Evolutionary conservation across 441 rosid species (phyloP), one percentile per base, ranked within the genome.

Genomic region (Pelargonium fulgidum): DNA sequence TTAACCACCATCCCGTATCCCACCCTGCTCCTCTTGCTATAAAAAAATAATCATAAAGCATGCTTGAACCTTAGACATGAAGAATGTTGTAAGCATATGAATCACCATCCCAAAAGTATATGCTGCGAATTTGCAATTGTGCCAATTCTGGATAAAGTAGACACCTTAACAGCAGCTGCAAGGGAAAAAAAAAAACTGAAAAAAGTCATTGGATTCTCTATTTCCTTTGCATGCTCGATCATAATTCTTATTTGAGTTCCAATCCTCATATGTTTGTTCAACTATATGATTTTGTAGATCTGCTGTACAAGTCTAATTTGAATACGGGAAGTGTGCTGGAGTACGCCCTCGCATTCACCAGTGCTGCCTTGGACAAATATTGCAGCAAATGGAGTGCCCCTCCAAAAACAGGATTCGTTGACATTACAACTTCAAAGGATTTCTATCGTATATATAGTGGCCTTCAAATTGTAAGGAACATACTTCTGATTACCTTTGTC

Each of bases 301-400:
- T 95, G 72, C 76, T 95, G 80, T 92, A 95, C 78, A 92, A 95
- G 85, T 98, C 97, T 67, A 95, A 89, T 79, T 78, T 92, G 76
- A 95, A 89, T 75, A 84, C 87, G 36, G 98, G 98, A 67, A 95
- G 98, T 69, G 93, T 95, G 67, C 87, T 95, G 75, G 98, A 95
- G 81, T 92, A 95, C 70, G 88, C 99, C 72, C 99, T 95, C 81
- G 98, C 99, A 64, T 95, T 92, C 78, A 91, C 99, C 1, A 92
- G 94, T 75, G 98, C 98, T 0, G 89, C 98, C 0, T 82, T 95
- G 71, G 98, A 95, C 79, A 95, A 95, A 79, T 95, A 85, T 72
- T 92, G 98, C 76, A 81, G 86, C 64, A 95, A 92, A 84, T 95
- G 98, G 98, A 90, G 97, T 84, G 89, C 86, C 62, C 84, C 92